Conservation (phyloP, 2,329 filamentous ascomycete species). For the Pestalotiopsis sp. region DNA sequence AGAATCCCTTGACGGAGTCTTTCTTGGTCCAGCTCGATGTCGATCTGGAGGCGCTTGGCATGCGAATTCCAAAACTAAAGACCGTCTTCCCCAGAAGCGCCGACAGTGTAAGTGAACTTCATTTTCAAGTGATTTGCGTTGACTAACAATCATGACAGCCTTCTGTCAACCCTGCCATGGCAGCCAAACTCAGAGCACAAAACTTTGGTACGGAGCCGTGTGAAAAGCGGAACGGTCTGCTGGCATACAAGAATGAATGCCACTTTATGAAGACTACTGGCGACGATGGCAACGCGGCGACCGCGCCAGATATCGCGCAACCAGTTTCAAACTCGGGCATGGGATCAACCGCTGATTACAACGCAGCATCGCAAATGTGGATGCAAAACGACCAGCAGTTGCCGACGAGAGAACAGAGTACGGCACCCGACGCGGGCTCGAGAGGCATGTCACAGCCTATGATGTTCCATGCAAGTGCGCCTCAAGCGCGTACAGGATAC, state of each 20-base stretch:
- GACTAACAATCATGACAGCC: slow-evolving; percentile 10
- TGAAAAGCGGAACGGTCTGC: slow-evolving; percentile 35
- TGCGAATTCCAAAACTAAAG: slow-evolving; percentile 61
- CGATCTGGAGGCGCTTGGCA: slow-evolving; percentile 76
- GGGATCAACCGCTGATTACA: neutral
- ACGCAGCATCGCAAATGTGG: slow-evolving; percentile 31
- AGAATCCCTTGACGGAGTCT: slow-evolving; percentile 90
- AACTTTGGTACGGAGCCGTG: slow-evolving; percentile 13
- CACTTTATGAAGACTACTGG: slow-evolving; percentile 42
- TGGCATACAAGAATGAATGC: slow-evolving; percentile 47
- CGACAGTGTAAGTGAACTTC: slow-evolving; percentile 49
- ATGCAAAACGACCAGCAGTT: slow-evolving; percentile 42
- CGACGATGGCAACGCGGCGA: slow-evolving; percentile 43
- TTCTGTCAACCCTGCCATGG: slow-evolving; percentile 17
- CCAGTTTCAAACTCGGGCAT: slow-evolving; percentile 21
- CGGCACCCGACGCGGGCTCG: slow-evolving; percentile 18
- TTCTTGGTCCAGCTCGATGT: slow-evolving; percentile 93
- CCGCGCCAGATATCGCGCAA: slow-evolving; percentile 42
- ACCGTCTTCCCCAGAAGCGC: slow-evolving; percentile 55
- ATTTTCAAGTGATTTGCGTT: neutral
- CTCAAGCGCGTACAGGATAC: slow-evolving; percentile 33
- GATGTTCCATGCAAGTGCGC: slow-evolving; percentile 14
- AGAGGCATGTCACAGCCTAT: slow-evolving; percentile 17
- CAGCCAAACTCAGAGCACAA: slow-evolving; percentile 11
- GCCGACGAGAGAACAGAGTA: slow-evolving; percentile 29